phyloP scores from a whole-genome alignment of 352 stramenopile genomes.

The Phytophthora sansomeana region DNA sequence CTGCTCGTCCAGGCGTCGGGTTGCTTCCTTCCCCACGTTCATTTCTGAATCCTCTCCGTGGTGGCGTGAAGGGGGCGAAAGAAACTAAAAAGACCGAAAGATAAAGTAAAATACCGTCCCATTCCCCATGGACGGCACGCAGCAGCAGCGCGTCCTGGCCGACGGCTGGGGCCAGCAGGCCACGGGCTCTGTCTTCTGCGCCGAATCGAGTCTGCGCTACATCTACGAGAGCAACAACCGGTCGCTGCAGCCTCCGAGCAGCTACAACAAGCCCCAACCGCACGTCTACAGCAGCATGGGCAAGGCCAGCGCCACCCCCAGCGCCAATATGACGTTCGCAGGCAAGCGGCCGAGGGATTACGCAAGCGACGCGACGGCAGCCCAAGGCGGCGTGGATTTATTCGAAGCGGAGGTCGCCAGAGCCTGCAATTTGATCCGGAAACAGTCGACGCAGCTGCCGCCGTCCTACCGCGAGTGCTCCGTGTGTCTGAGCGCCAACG shows the following conservation, averaged over 20 bases:
- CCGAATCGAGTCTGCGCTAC: conserved; percentile 81
- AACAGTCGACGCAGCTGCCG: conserved; percentile 51
- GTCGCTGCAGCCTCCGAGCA: background rate
- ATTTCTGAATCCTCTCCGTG: conserved; percentile 34
- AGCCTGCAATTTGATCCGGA: conserved; percentile 60
- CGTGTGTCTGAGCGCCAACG: conserved; percentile 77
- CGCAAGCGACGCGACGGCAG: conserved; percentile 14
- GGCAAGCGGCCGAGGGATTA: conserved; percentile 41
- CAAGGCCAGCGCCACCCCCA: background rate
- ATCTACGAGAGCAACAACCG: conserved; percentile 68
- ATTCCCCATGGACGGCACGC: conserved; percentile 29
- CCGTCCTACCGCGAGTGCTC: conserved; percentile 76
- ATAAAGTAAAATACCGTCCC: background rate
- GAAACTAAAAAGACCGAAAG: conserved; percentile 11
- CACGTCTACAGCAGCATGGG: conserved; percentile 14
- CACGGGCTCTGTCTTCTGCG: conserved; percentile 79
- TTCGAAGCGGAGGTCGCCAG: conserved; percentile 74
- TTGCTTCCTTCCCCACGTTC: background rate
- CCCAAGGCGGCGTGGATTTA: conserved; percentile 50
- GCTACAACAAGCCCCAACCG: conserved; percentile 2
- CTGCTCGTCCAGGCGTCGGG: background rate
- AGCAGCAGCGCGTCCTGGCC: conserved; percentile 69
- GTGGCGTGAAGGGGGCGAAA: conserved; percentile 24
- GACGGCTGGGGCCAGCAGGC: conserved; percentile 71
- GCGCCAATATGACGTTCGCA: conserved; percentile 28